These are phyloP conservation scores for Prunus yedoensis DNA, from an alignment of 331 rosid species.

Conservation along the genomic window DNA sequence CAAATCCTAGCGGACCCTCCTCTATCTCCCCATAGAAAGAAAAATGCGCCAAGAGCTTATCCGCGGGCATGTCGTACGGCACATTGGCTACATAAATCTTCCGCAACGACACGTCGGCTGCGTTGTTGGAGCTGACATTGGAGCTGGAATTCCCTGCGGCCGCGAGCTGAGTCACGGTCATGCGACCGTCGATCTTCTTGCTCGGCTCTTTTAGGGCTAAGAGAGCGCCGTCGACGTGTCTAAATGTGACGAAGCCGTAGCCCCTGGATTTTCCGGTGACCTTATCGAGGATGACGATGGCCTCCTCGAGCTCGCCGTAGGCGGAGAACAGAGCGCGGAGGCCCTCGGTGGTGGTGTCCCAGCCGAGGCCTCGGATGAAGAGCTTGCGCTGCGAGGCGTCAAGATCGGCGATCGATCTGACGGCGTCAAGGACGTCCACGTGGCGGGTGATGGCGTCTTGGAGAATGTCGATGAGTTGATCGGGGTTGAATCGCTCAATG, in stretches of 20 bases:
- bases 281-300: constrained; percentile 79
- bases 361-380: constrained; percentile 88
- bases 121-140: constrained; percentile 19
- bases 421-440: constrained; percentile 68
- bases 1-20: constrained; percentile 94
- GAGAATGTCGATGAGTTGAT: constrained; percentile 67
- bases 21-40: constrained; percentile 76
- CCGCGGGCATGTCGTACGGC: constrained; percentile 73
- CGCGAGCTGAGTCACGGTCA: constrained; percentile 89
- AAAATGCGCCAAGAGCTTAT: constrained; percentile 72
- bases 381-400: constrained; percentile 87
- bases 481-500: constrained; percentile 65
- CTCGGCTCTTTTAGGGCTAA: constrained; percentile 89
- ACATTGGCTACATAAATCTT: constrained; percentile 90
- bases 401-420: constrained; percentile 56
- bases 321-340: constrained; percentile 79
- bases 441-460: constrained; percentile 66
- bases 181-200: constrained; percentile 89
- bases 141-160: constrained; percentile 60
- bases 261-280: constrained; percentile 80
- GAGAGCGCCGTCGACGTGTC: constrained; percentile 79
- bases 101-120: constrained; percentile 48
- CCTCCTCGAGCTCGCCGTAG: constrained; percentile 86
- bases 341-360: constrained; percentile 90
- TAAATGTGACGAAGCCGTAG: constrained; percentile 82